Evolutionary conservation across 768 basidiomycete species (phyloP).

Genomic region (Suillus occidentalis): DNA sequence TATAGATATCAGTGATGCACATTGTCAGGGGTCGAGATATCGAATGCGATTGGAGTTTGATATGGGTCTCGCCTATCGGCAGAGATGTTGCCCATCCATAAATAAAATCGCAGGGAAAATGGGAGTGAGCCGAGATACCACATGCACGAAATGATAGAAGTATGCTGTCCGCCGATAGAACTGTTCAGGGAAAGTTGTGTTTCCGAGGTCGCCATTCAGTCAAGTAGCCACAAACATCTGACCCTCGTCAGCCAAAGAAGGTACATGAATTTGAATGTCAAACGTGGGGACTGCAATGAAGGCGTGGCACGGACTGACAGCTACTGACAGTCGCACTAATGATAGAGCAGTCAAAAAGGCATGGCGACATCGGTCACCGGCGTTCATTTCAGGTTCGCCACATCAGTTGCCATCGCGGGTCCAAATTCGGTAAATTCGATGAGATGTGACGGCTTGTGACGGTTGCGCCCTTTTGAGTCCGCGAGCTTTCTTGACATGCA

Average conservation of each 20-base stretch:
- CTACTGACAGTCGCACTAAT: not conserved
- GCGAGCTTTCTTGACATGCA: not conserved
- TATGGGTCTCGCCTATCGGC: not conserved
- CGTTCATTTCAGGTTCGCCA: not conserved
- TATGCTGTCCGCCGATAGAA: not conserved
- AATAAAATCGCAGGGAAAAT: not conserved
- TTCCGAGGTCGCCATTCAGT: not conserved
- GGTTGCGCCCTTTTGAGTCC: not conserved
- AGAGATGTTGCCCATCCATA: not conserved
- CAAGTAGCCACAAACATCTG: not conserved
- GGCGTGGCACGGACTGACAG: not conserved
- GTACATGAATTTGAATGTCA: not conserved
- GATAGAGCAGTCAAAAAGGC: not conserved
- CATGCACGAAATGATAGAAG: not conserved
- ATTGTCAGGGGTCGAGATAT: not conserved
- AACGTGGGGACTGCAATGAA: not conserved
- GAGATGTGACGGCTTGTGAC: not conserved
- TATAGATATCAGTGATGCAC: not conserved
- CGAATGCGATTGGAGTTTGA: not conserved
- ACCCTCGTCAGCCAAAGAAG: not conserved
- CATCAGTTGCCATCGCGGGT: not conserved
- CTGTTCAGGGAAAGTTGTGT: not conserved
- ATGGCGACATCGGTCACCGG: not conserved
- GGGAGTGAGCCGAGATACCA: not conserved
- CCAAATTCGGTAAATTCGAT: not conserved